Evolutionary conservation across 1,284 basidiomycete genomes (phyloP), one percentile per base, ranked within the genome.

Genomic region (Irpex rosettiformis): DNA sequence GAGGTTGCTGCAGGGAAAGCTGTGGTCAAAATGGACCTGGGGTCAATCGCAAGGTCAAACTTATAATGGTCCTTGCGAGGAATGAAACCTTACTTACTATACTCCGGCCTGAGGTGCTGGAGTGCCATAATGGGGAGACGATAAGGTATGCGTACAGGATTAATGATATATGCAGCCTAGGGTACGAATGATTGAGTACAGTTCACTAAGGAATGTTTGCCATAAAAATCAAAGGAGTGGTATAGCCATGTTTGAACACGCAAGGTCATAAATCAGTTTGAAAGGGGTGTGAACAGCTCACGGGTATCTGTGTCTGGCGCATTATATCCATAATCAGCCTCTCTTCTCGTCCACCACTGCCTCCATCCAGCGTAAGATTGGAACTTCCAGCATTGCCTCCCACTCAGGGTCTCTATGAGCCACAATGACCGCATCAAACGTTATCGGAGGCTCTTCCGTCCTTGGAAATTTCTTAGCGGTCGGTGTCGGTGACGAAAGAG

Each of bases 381-480:
- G 78, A 11, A 67, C 66, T 68, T 88, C 85, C 10, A 95, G 76
- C 88, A 93, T 91, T 21, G 76, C 74, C 56, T 92, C 85, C 93
- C 93, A 95, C 0, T 89, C 91, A 0, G 80, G 77, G 7, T 89
- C 90, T 59, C 79, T 82, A 57, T 85, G 79, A 33, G 91, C 92
- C 1, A 94, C 82, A 10, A 84, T 70, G 53, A 81, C 81, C 0
- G 91, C 84, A 66, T 94, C 90, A 64, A 95, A 94, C 6, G 79
- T 60, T n/a, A 74, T 70, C 0, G 77, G 71, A 5, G 72, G 69
- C 48, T 79, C 78, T 1, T 67, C 61, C 1, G 69, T 63, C 25
- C 48, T 25, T 4, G 71, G 68, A 60, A 75, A 74, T 13, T 66
- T 61, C 3, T 71, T 67, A 0, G 70, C 66, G 0, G 71, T 58